Conservation (phyloP, 352 stramenopile species). For the Pythium biforme region DNA sequence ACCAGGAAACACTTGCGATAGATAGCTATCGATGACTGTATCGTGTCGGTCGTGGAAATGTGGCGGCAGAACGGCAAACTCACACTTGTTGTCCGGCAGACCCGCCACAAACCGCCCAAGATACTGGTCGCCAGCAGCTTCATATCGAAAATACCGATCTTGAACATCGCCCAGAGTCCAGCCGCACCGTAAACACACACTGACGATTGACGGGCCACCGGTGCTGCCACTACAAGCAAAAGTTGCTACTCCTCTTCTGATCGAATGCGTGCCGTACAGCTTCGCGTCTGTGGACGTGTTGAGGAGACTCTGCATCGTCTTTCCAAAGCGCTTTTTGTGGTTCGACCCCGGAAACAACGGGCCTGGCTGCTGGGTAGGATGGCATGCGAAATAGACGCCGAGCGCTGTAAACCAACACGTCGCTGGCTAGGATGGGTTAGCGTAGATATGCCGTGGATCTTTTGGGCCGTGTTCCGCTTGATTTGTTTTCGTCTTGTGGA, state of each 20-base stretch:
- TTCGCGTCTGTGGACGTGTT: neutral
- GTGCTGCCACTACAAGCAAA: constrained; percentile 18
- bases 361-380: neutral
- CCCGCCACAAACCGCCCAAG: constrained; percentile 9
- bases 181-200: constrained; percentile 15
- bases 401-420: too few relatives aligned
- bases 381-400: constrained; percentile 11
- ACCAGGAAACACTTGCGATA: too few relatives aligned
- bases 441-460: too few relatives aligned
- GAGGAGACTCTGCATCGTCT: neutral
- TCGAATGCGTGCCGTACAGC: constrained; percentile 4
- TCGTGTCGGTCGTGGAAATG: too few relatives aligned
- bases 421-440: too few relatives aligned
- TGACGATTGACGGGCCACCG: constrained; percentile 3
- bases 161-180: constrained; percentile 12
- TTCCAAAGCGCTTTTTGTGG: neutral
- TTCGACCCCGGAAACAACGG: constrained; percentile 1
- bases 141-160: constrained; percentile 16
- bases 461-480: too few relatives aligned
- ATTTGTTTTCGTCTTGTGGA: too few relatives aligned
- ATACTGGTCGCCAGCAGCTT: constrained; percentile 14
- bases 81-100: constrained; percentile 11
- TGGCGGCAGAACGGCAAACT: neutral
- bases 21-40: too few relatives aligned
- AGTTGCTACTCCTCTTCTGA: constrained; percentile 13